Evolutionary conservation across 352 stramenopile genomes (phyloP).

Genomic region (Globisporangium takayamanum): DNA sequence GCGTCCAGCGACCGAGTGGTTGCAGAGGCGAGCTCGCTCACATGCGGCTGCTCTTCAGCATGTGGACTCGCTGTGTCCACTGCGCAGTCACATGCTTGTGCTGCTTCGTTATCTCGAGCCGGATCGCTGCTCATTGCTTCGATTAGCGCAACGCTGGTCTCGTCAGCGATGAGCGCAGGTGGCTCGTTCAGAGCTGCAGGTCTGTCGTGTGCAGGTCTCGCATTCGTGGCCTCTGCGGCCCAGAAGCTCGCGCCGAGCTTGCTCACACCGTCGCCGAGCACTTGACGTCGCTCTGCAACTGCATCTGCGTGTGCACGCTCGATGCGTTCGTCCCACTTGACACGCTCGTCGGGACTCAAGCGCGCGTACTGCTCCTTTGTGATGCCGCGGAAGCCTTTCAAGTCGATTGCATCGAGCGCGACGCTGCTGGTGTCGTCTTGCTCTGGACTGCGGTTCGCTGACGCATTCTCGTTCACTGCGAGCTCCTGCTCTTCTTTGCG

Average conservation of each 20-base stretch:
- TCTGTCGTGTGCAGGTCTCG: background rate
- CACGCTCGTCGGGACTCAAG: constrained; percentile 32
- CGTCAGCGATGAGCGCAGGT: background rate
- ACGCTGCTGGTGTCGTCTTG: background rate
- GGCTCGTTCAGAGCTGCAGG: background rate
- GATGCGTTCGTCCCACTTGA: constrained; percentile 57
- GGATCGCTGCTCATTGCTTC: no score
- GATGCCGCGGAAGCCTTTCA: constrained; percentile 55
- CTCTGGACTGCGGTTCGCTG: background rate
- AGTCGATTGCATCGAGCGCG: constrained; percentile 18
- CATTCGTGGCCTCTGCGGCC: constrained; percentile 16
- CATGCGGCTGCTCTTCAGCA: no score
- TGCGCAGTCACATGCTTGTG: no score
- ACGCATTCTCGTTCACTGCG: constrained; percentile 6
- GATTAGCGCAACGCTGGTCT: no score
- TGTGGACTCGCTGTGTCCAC: no score
- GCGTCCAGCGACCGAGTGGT: no score
- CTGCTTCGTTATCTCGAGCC: no score
- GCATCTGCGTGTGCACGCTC: constrained; percentile 40
- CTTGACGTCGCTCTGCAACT: constrained; percentile 23
- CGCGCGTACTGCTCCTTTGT: constrained; percentile 54
- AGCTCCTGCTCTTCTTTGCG: constrained; percentile 11
- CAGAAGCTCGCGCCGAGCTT: constrained; percentile 46
- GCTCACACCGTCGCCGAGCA: constrained; percentile 38
- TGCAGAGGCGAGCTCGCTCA: no score